Evolutionary conservation across 345 rosid species (phyloP), one percentile per base, ranked within the genome.

Genomic region (Eutrema heterophyllum): DNA sequence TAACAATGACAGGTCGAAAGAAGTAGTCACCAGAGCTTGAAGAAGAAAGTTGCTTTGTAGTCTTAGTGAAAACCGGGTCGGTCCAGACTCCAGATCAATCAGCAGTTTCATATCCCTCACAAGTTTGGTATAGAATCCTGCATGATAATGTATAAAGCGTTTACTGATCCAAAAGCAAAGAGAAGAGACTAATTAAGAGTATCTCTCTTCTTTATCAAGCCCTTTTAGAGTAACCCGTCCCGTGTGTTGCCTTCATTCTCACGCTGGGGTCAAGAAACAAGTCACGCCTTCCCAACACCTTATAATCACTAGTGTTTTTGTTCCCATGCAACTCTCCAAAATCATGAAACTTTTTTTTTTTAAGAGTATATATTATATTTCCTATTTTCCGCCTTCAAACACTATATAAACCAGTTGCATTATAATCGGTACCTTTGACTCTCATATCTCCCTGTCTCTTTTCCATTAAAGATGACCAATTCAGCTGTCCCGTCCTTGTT

Each of bases 261-360:
- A 83, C 81, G 64, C 69, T 81, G 77, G 81, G 86, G 86, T 83
- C 86, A 80, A 68, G 33, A 64, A 68, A 83, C 84, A 80, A 81
- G 75, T 80, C 81, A 86, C 90, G 66, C 78, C 72, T 71, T 51
- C 76, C 84, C 90, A 86, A 75, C 84, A 84, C 52, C 80, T 72
- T 81, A 86, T 90, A 73, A 85, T 85, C 78, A 84, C 85, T 81
- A 84, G 72, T 80, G 92, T 84, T 60, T 56, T 29, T 63, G 32
- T 68, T 68, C 43, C 74, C 70, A n/a, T n/a, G n/a, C n/a, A 68
- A 53, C 79, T 75, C 55, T 75, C 63, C 76, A 67, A 71, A 79
- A 84, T 87, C 85, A 83, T 86, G 83, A 84, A 81, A 83, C 76
- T 21, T 21, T 21, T 83, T 80, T 85, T 40, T 36, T 46, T 63